Conservation (phyloP, 2,329 filamentous ascomycete genomes). For the Fusarium hostae region DNA sequence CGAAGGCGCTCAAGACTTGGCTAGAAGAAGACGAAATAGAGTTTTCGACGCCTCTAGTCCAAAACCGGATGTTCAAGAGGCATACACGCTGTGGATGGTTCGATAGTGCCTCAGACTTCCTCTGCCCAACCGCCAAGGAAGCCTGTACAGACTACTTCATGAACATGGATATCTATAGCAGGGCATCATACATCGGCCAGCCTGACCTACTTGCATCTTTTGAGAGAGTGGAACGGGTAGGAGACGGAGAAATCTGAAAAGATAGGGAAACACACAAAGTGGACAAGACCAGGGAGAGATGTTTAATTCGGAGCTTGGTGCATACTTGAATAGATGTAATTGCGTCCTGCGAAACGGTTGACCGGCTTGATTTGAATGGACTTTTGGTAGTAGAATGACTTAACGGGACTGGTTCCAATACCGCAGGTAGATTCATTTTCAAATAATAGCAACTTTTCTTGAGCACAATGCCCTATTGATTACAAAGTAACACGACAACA, state of each 20-base stretch:
- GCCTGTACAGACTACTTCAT: background rate
- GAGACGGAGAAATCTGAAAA: background rate
- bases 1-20: background rate
- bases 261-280: fast-evolving
- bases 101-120: fast-evolving
- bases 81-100: conserved; percentile 16
- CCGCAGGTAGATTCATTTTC: too few species aligned
- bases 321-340: background rate
- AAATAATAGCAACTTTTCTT: too few species aligned
- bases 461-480: too few species aligned
- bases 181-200: background rate
- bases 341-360: too few species aligned
- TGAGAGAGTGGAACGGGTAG: background rate
- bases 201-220: background rate
- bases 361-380: too few species aligned
- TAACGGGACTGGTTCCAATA: too few species aligned
- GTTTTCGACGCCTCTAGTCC: background rate
- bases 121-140: background rate
- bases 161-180: background rate
- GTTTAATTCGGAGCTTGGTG: background rate
- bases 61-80: background rate
- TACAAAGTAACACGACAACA: too few species aligned
- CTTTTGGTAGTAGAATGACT: too few species aligned
- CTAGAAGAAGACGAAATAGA: background rate
- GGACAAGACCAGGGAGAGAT: fast-evolving